Conservation (phyloP, 2,329 filamentous ascomycete genomes). For the Chrysoporthe deuterocubensis region DNA sequence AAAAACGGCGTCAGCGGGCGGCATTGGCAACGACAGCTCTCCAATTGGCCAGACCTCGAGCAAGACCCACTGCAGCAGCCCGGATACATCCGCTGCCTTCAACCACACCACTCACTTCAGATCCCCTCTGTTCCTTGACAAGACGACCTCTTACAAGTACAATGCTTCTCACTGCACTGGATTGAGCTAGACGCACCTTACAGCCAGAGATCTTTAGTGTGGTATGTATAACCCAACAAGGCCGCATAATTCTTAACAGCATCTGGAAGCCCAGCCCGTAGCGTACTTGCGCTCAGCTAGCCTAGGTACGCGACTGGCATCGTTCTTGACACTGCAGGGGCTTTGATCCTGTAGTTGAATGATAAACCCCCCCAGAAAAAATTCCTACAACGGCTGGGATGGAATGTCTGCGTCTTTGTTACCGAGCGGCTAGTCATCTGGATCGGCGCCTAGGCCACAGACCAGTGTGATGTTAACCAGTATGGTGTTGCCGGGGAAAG, state of each 20-base stretch:
- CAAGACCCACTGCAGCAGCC: constrained; percentile 1
- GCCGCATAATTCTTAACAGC: background rate
- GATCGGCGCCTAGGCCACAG: background rate
- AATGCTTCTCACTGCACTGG: background rate
- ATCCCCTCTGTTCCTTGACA: background rate
- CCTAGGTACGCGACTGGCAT: background rate
- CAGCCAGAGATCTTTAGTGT: background rate
- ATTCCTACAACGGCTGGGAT: background rate
- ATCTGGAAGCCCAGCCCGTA: background rate
- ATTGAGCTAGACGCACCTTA: background rate
- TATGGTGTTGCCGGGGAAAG: background rate
- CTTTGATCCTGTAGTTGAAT: background rate
- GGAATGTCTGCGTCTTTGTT: background rate
- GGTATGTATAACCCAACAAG: background rate
- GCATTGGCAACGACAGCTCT: constrained; percentile 7
- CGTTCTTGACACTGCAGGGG: background rate
- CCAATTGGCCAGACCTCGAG: background rate
- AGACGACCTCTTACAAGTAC: background rate
- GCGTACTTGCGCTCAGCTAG: too few relatives aligned
- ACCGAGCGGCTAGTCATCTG: background rate
- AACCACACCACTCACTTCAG: background rate
- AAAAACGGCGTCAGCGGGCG: constrained; percentile 10
- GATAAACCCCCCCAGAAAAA: background rate
- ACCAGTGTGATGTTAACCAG: background rate
- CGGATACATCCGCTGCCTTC: background rate